Base-by-base conservation (phyloP, 2,329 filamentous ascomycete genomes). In the Colletotrichum cuscutae region DNA sequence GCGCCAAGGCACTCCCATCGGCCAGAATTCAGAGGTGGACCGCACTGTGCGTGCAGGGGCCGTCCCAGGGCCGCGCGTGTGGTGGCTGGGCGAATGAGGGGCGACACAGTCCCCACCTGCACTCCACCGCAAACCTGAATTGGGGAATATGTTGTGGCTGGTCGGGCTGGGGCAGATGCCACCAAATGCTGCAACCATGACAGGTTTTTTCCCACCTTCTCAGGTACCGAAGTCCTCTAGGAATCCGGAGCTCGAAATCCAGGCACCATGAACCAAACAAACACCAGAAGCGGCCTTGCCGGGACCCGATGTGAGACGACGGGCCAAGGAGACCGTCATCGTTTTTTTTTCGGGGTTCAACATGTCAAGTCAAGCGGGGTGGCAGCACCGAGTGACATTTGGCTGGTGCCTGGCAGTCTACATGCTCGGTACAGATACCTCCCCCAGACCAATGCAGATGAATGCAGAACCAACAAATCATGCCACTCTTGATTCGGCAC, bases 21-120 rank as follows among this genome's bases (percentile, higher is more conserved):
- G 58, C n/a, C 58, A 54, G 30, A 54, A 49, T 2, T 3, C 19
- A n/a, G 42, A 49, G 42, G 42, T 49, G 42, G 42, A 15, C 59
- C 65, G 59, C 66, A 70, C 66, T 60, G 66, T 72, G 66, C n/a
- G 59, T 70, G 66, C 66, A 72, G 70, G 70, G 70, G 53, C 59
- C 2, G 59, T 46, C 70, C 70, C 65, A 69, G 61, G 70, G 70
- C 70, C 70, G 70, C 70, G 70, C 66, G 70, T 72, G 70, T 72
- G 66, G 66, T 72, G 70, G 70, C 70, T 72, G 70, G 70, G 60
- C 70, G 70, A 70, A 72, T 72, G 70, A 72, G 60, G 70, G 66
- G 60, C 56, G 42, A 28, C 15, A 4, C 9, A 0, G 0, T n/a
- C 42, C 49, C 66, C 70, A 72, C 66, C 2, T 1, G 5, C 12